Evolutionary conservation across 192 early-diverging fungal genomes (phyloP).

Genomic region (Linderina pennispora): DNA sequence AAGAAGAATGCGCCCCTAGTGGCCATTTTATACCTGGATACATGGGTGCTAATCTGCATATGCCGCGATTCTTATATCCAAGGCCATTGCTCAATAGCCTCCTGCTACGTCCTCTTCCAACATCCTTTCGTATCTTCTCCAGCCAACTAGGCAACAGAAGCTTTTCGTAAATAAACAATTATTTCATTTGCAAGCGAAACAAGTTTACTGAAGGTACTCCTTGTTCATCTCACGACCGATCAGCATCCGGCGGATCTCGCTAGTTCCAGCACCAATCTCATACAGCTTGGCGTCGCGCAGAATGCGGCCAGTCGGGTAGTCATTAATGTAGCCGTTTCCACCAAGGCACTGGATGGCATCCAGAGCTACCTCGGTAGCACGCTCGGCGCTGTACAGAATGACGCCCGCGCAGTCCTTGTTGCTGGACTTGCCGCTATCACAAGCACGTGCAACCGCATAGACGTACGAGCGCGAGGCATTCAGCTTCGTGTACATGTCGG

Average conservation of each 20-base stretch:
- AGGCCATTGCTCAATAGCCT: neutral
- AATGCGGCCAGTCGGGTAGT: slow-evolving; percentile 81
- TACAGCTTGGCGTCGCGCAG: slow-evolving; percentile 92
- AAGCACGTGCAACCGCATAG: slow-evolving; percentile 84
- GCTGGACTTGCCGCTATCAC: slow-evolving; percentile 69
- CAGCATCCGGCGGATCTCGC: slow-evolving; percentile 88
- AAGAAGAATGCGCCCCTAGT: no score
- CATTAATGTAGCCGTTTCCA: slow-evolving; percentile 95
- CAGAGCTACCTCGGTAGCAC: slow-evolving; percentile 87
- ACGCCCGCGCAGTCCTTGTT: slow-evolving; percentile 93
- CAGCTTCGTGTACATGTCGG: slow-evolving; percentile 97
- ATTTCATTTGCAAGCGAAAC: neutral
- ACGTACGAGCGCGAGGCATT: slow-evolving; percentile 86
- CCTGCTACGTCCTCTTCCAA: neutral
- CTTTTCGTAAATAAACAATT: neutral
- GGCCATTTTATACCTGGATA: neutral
- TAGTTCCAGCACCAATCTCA: slow-evolving; percentile 95
- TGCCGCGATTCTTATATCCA: no score
- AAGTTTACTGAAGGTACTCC: slow-evolving; percentile 32
- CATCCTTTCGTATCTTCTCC: neutral
- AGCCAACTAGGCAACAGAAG: neutral
- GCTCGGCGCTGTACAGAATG: slow-evolving; percentile 89
- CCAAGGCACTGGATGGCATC: slow-evolving; percentile 93
- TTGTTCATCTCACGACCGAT: slow-evolving; percentile 81
- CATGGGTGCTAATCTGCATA: neutral